Conservation (phyloP, 2,329 filamentous ascomycete genomes). For the Erysiphe neolycopersici region DNA sequence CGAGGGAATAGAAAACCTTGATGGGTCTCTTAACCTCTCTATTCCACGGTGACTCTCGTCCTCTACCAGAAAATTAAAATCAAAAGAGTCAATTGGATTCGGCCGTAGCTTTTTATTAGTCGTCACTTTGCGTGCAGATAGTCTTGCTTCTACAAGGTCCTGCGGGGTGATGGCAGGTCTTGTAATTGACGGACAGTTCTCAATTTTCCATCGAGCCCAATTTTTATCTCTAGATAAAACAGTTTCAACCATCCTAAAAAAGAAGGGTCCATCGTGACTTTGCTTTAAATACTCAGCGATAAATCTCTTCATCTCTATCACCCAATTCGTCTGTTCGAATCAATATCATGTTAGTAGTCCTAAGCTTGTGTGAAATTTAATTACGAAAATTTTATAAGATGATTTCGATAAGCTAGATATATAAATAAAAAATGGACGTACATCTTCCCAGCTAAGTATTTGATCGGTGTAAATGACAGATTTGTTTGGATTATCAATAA, state of each 20-base stretch:
- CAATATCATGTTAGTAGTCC: background rate
- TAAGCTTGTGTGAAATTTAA: background rate
- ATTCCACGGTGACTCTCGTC: constrained; percentile 32
- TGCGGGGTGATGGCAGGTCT: constrained; percentile 40
- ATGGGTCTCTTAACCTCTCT: constrained; percentile 37
- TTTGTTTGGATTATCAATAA: constrained; percentile 33
- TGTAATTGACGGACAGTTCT: constrained; percentile 73
- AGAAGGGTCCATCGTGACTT: constrained; percentile 67
- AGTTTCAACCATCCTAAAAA: constrained; percentile 89
- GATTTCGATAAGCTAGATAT: background rate
- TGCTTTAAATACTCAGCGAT: constrained; percentile 67
- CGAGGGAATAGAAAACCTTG: constrained; percentile 40
- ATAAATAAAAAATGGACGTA: constrained; percentile 19
- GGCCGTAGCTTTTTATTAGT: constrained; percentile 44
- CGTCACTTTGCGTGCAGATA: constrained; percentile 35
- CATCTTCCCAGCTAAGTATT: constrained; percentile 56
- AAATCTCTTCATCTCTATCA: constrained; percentile 42
- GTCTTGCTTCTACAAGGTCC: constrained; percentile 43
- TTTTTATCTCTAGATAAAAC: constrained; percentile 91
- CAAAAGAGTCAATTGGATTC: constrained; percentile 42
- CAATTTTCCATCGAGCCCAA: constrained; percentile 96
- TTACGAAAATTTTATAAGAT: background rate
- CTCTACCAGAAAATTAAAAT: constrained; percentile 54
- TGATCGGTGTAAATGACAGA: constrained; percentile 63
- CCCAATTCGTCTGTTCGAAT: constrained; percentile 48